Conservation (phyloP, 257 asterid genomes). For the Salvia hispanica region DNA sequence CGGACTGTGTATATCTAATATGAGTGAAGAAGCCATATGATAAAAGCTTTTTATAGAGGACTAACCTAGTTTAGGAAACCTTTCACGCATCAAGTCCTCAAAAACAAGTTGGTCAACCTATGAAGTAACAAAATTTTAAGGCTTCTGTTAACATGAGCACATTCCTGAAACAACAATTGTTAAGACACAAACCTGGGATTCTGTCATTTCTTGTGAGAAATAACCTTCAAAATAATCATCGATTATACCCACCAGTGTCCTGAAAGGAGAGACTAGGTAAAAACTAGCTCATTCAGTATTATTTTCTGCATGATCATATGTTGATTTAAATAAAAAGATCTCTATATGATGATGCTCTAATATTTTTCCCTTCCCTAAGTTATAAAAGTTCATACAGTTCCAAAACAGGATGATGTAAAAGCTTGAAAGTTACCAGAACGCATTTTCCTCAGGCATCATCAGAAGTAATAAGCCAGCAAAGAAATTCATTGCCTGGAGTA, state of each 20-base stretch:
- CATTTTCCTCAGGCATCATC: constrained; percentile 96
- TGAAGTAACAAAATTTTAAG: constrained; percentile 24
- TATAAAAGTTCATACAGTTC: constrained; percentile 25
- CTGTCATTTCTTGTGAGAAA: constrained; percentile 90
- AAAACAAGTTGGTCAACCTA: constrained; percentile 95
- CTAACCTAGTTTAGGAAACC: constrained; percentile 86
- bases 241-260: constrained; percentile 86
- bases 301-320: constrained; percentile 15
- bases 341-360: constrained; percentile 12
- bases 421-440: constrained; percentile 77
- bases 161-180: constrained; percentile 18
- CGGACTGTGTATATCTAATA: constrained; percentile 18
- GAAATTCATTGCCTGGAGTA: constrained; percentile 88
- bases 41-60: constrained; percentile 28
- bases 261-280: constrained; percentile 49
- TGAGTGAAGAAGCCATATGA: constrained; percentile 17
- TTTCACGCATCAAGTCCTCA: constrained; percentile 89
- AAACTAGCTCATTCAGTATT: constrained; percentile 32
- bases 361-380: constrained; percentile 7
- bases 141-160: constrained; percentile 28
- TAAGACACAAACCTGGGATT: constrained; percentile 74
- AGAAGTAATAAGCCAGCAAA: constrained; percentile 91
- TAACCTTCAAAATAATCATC: constrained; percentile 90
- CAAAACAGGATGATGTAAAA: constrained; percentile 24
- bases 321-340: neutral